Evolutionary conservation across 2,329 filamentous ascomycete species (phyloP).

Genomic region (Clarireedia hainanense): DNA sequence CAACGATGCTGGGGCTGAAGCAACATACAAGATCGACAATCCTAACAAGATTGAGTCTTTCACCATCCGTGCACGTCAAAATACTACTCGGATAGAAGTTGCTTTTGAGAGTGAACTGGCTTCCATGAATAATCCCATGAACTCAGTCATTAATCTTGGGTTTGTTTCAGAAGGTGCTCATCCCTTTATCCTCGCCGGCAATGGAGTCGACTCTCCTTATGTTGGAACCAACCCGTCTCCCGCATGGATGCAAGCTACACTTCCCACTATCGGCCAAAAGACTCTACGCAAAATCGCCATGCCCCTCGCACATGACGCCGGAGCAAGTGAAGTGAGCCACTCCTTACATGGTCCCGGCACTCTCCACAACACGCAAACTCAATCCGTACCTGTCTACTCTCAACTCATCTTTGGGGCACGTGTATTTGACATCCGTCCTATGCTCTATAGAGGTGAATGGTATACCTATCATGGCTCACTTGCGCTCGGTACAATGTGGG

Average conservation of each 20-base stretch:
- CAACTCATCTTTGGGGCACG: constrained; percentile 17
- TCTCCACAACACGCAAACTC: constrained; percentile 17
- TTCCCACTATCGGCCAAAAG: constrained; percentile 14
- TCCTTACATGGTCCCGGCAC: constrained; percentile 9
- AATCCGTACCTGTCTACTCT: constrained; percentile 11
- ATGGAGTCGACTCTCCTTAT: constrained; percentile 10
- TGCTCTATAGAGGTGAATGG: constrained; percentile 8
- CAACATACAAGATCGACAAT: constrained; percentile 15
- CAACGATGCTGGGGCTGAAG: constrained; percentile 17
- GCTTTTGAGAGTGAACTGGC: constrained; percentile 15
- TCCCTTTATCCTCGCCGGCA: constrained; percentile 17
- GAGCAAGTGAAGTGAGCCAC: constrained; percentile 13
- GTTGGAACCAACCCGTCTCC: constrained; percentile 14
- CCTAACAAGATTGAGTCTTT: constrained; percentile 13
- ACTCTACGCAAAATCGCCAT: constrained; percentile 17
- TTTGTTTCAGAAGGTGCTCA: constrained; percentile 13
- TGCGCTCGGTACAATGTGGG: neutral
- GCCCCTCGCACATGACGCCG: constrained; percentile 17
- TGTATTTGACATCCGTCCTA: constrained; percentile 20
- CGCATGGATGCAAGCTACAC: constrained; percentile 19
- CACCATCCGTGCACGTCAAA: constrained; percentile 14
- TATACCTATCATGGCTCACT: constrained; percentile 14
- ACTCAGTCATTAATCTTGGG: constrained; percentile 14
- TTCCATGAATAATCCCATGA: constrained; percentile 16
- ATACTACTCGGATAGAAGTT: constrained; percentile 10